phyloP scores from a whole-genome alignment of 2,329 filamentous ascomycete species.

The Myriosclerotinia duriaeana region DNA sequence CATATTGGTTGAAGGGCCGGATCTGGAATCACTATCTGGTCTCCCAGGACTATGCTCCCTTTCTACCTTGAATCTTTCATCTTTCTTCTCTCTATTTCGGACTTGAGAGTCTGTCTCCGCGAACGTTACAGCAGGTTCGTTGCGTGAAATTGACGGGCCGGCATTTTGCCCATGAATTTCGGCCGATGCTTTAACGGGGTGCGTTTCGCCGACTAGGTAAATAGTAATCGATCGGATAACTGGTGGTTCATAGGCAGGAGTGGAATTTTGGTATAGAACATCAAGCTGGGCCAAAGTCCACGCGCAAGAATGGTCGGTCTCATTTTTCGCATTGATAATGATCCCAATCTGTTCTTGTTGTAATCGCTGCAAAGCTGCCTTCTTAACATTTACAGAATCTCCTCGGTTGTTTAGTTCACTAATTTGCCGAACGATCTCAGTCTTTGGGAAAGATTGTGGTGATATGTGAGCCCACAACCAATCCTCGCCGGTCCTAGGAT shows the following conservation, averaged over 20 bases:
- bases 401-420: not conserved
- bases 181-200: too few relatives aligned
- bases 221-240: not conserved
- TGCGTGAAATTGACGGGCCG: too few relatives aligned
- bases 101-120: conserved; percentile 1
- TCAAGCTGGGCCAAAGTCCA: conserved; percentile 14
- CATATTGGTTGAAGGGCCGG: too few relatives aligned
- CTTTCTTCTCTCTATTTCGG: not conserved
- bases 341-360: conserved; percentile 12
- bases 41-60: not conserved
- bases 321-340: not conserved
- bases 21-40: too few relatives aligned
- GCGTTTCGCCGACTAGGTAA: not conserved
- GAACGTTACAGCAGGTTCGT: not conserved
- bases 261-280: not conserved
- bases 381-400: not conserved
- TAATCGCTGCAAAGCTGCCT: not conserved
- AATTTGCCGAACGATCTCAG: not conserved
- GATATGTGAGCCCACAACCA: conserved; percentile 6
- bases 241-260: too few relatives aligned
- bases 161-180: not conserved
- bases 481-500: not conserved
- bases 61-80: not conserved
- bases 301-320: not conserved
- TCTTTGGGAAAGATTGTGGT: not conserved